phyloP scores from a whole-genome alignment of 371 early-diverging fungal species.

The Mortierella sp. region DNA sequence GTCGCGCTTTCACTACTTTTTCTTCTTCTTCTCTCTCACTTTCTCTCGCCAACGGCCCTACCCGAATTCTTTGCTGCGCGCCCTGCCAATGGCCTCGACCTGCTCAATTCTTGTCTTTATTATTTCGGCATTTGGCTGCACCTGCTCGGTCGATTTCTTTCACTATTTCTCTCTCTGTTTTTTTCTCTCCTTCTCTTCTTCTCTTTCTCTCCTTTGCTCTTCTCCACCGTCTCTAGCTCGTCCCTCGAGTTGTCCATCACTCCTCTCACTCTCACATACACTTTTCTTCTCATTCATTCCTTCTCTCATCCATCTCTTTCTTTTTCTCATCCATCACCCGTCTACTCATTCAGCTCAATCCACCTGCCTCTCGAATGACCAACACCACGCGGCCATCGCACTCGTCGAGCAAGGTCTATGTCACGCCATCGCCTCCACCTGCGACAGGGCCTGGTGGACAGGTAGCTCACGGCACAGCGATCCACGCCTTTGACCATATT shows the following conservation, averaged over 20 bases:
- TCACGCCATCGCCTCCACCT: conserved; percentile 19
- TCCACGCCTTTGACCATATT: conserved; percentile 40
- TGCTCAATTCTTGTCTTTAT: too few relatives aligned
- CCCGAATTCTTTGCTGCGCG: too few relatives aligned
- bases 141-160: background rate
- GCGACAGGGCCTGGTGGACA: conserved; percentile 5
- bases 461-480: background rate
- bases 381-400: conserved; percentile 4
- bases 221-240: background rate
- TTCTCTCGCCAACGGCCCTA: too few relatives aligned
- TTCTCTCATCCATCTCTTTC: background rate
- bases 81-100: too few relatives aligned
- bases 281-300: background rate
- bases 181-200: conserved; percentile 3
- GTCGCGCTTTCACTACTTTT: too few relatives aligned
- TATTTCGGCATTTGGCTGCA: background rate
- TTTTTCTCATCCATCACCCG: background rate
- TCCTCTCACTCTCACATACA: background rate
- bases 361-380: background rate
- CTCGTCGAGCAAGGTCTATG: background rate
- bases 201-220: conserved; percentile 2
- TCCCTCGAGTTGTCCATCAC: background rate
- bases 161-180: background rate
- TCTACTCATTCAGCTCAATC: conserved; percentile 20
- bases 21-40: too few relatives aligned